Evolutionary conservation across 768 basidiomycete genomes (phyloP).

Genomic region (Candolleomyces aberdarensis): DNA sequence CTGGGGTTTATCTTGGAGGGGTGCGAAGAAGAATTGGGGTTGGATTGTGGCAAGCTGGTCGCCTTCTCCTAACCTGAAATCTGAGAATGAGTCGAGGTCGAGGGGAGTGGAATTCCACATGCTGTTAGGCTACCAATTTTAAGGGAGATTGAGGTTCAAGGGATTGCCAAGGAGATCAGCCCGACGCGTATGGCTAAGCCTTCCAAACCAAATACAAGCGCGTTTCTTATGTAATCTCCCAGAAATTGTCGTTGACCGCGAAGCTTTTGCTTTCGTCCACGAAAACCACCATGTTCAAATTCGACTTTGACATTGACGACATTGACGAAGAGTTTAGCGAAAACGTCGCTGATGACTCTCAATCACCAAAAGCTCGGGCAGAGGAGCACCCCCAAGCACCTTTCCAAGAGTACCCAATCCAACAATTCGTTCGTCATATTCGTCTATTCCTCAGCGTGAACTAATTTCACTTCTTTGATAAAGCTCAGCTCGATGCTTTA

Average conservation of each 20-base stretch:
- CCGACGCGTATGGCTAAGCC: conserved; percentile 2
- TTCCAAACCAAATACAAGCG: conserved; percentile 1
- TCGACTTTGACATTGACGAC: conserved; percentile 62
- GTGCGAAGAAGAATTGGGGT: conserved; percentile 59
- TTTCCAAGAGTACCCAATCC: conserved; percentile 31
- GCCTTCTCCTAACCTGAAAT: neutral
- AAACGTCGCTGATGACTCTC: neutral
- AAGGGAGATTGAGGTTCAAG: neutral
- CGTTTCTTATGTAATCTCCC: conserved; percentile 1
- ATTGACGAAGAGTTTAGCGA: conserved; percentile 14
- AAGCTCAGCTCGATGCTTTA: conserved; percentile 57
- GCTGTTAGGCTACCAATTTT: neutral
- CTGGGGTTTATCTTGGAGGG: conserved; percentile 68
- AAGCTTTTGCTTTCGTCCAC: neutral
- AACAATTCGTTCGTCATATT: conserved; percentile 31
- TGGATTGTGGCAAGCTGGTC: conserved; percentile 36
- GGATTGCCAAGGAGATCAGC: neutral
- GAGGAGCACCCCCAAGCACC: conserved; percentile 12
- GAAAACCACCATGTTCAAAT: conserved; percentile 54
- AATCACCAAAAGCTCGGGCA: neutral
- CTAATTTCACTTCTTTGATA: conserved; percentile 9
- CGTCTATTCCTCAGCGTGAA: conserved; percentile 2
- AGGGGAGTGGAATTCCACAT: neutral
- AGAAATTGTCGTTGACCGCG: neutral
- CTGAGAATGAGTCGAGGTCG: conserved; percentile 1